A percentile compares a stretch with the other conserved stretches of the same genome.
Evolutionary conservation across 176 grass and related monocot genomes (phyloP).

Genomic region (Avena insularis): DNA sequence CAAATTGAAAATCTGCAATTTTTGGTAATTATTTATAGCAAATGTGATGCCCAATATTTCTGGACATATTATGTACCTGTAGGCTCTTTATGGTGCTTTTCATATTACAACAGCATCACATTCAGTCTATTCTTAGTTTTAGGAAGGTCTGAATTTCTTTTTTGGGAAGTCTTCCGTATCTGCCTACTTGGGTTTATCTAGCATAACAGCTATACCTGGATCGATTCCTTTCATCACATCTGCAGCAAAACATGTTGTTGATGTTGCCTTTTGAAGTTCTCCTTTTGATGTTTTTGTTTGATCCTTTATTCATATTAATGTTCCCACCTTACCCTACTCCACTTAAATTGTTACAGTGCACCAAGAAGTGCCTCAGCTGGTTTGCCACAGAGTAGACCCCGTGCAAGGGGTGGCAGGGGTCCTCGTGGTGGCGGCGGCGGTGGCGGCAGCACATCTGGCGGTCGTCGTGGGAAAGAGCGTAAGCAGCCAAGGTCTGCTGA

Average conservation of each 20-base stretch:
- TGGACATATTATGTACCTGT: neutral
- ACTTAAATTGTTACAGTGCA: conserved; percentile 59
- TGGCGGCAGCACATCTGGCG: conserved; percentile 39
- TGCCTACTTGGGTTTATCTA: no score
- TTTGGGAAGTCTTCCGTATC: no score
- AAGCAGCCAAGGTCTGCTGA: conserved; percentile 66
- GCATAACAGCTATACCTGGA: no score
- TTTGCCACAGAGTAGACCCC: conserved; percentile 48
- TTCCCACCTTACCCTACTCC: conserved; percentile 4
- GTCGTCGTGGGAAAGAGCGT: conserved; percentile 66
- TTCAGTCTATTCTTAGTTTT: no score
- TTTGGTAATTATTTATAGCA: neutral
- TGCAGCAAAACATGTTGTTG: neutral
- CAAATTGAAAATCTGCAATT: neutral
- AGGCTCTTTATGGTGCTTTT: neutral
- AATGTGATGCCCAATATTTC: neutral
- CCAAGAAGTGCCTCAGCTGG: conserved; percentile 49
- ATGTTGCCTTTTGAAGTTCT: neutral
- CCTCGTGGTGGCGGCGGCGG: conserved; percentile 11
- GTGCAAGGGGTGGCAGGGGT: conserved; percentile 55
- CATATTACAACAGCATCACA: neutral
- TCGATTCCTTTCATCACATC: neutral
- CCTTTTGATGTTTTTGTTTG: neutral
- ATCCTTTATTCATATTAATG: neutral
- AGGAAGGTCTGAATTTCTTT: no score